Percentiles rank a stretch among this genome's conserved stretches.
These are phyloP conservation scores for Pyrenochaeta sp. DNA, from an alignment of 2,329 filamentous ascomycete species.

Conservation along the genomic window DNA sequence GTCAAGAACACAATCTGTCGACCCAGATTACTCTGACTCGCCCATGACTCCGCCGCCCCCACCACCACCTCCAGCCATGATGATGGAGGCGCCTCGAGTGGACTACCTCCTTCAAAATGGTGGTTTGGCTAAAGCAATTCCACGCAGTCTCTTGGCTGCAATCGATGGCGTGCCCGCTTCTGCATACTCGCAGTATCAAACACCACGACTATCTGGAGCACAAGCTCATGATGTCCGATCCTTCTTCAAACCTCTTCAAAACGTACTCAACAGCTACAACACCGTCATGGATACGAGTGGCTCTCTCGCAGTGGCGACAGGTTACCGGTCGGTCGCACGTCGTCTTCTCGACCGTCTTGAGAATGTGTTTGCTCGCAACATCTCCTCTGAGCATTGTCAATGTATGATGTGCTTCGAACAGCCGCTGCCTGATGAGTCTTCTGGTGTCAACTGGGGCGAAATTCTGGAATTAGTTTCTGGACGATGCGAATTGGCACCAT, in stretches of 20 bases:
- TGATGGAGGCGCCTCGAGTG: slow-evolving; percentile 77
- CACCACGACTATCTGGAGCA: slow-evolving; percentile 58
- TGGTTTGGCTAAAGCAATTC: slow-evolving; percentile 75
- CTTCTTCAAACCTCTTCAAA: slow-evolving; percentile 84
- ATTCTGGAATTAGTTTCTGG: slow-evolving; percentile 93
- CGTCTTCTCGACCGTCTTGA: slow-evolving; percentile 89
- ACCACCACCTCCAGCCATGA: slow-evolving; percentile 74
- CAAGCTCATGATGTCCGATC: slow-evolving; percentile 68
- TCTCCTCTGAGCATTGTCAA: slow-evolving; percentile 83
- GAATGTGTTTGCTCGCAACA: slow-evolving; percentile 91
- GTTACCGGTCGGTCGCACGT: slow-evolving; percentile 92
- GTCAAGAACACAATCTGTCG: slow-evolving; percentile 43
- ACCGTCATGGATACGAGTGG: slow-evolving; percentile 83
- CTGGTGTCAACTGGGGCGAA: slow-evolving; percentile 91
- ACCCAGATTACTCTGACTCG: slow-evolving; percentile 55
- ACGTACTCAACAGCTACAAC: slow-evolving; percentile 85
- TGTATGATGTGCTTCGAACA: slow-evolving; percentile 81
- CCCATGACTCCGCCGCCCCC: slow-evolving; percentile 68
- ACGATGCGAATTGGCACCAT: slow-evolving; percentile 81
- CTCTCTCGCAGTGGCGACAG: slow-evolving; percentile 92
- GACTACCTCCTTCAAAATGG: slow-evolving; percentile 94
- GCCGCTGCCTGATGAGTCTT: slow-evolving; percentile 53
- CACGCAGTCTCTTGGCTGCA: slow-evolving; percentile 76
- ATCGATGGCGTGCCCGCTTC: slow-evolving; percentile 65
- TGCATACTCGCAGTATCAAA: slow-evolving; percentile 66